Evolutionary conservation across 352 stramenopile genomes (phyloP).

Genomic region (Globisporangium recalcitrans): DNA sequence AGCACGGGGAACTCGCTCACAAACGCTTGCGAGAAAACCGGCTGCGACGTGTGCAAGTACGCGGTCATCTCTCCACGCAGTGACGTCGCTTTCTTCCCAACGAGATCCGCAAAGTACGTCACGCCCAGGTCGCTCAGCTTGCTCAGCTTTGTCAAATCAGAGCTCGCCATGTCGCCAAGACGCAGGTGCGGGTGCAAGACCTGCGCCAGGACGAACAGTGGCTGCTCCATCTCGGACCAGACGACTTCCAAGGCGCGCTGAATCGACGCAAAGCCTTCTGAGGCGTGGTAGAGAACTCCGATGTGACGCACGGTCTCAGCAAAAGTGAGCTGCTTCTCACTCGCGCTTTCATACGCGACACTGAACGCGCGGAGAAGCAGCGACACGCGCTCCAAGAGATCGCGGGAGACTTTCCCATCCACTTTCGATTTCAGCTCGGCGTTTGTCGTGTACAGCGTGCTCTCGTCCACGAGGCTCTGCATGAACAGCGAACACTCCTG

Average conservation of each 20-base stretch:
- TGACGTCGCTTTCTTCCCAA: constrained; percentile 36
- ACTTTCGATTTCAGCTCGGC: constrained; percentile 24
- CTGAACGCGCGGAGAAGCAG: constrained; percentile 37
- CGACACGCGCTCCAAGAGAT: constrained; percentile 34
- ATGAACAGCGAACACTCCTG: constrained; percentile 27
- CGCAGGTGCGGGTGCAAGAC: constrained; percentile 52
- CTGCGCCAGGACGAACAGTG: constrained; percentile 57
- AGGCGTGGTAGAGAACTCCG: constrained; percentile 32
- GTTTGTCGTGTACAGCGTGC: constrained; percentile 18
- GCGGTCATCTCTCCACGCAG: constrained; percentile 61
- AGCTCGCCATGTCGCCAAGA: constrained; percentile 29
- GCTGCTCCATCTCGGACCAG: constrained; percentile 59
- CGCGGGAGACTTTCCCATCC: constrained; percentile 32
- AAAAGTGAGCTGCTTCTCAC: constrained; percentile 20
- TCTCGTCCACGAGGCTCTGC: constrained; percentile 38
- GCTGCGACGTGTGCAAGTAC: constrained; percentile 55
- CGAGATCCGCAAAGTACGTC: constrained; percentile 47
- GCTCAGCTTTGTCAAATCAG: constrained; percentile 52
- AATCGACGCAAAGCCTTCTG: constrained; percentile 42
- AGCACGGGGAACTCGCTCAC: constrained; percentile 52
- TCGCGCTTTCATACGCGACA: constrained; percentile 23
- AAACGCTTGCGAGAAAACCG: constrained; percentile 40
- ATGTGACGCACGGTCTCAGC: constrained; percentile 45
- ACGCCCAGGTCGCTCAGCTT: constrained; percentile 54
- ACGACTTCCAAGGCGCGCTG: constrained; percentile 46